Conservation (phyloP, 306 rosid species). For the Neltuma alba region DNA sequence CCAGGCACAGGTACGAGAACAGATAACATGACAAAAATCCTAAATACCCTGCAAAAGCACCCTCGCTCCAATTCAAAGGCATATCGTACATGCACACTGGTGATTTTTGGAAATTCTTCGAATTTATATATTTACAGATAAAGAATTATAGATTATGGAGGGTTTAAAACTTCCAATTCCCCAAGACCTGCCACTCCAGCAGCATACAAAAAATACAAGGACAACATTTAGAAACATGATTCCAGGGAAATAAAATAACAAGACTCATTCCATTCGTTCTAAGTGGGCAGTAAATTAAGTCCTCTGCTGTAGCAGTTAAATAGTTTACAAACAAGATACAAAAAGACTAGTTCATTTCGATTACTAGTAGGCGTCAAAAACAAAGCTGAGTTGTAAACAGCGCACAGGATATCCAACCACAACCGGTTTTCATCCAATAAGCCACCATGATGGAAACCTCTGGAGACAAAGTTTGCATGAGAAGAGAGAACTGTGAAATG, state of each 20-base stretch:
- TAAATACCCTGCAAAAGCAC: not conserved
- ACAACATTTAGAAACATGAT: not conserved
- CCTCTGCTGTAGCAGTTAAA: not conserved
- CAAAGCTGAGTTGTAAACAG: not conserved
- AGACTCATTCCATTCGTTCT: slow-evolving; percentile 16
- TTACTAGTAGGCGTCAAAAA: not conserved
- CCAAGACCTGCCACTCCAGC: not conserved
- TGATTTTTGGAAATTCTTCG: not conserved
- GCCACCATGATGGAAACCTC: not conserved
- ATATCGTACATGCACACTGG: not conserved
- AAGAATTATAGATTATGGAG: not conserved
- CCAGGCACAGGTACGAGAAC: not conserved
- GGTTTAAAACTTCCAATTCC: not conserved
- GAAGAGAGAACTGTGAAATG: not conserved
- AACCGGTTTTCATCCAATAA: slow-evolving; percentile 13
- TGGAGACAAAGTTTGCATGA: not conserved
- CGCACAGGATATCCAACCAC: not conserved
- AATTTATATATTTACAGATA: not conserved
- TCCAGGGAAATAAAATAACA: not conserved
- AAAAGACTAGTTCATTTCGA: not conserved
- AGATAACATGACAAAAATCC: not conserved
- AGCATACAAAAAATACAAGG: not conserved
- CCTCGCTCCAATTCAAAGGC: not conserved
- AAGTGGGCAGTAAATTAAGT: slow-evolving; percentile 7
- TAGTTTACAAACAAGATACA: slow-evolving; percentile 23